These are phyloP conservation scores for Fusarium staphyleae DNA, from an alignment of 2,329 filamentous ascomycete genomes.

Conservation along the genomic window DNA sequence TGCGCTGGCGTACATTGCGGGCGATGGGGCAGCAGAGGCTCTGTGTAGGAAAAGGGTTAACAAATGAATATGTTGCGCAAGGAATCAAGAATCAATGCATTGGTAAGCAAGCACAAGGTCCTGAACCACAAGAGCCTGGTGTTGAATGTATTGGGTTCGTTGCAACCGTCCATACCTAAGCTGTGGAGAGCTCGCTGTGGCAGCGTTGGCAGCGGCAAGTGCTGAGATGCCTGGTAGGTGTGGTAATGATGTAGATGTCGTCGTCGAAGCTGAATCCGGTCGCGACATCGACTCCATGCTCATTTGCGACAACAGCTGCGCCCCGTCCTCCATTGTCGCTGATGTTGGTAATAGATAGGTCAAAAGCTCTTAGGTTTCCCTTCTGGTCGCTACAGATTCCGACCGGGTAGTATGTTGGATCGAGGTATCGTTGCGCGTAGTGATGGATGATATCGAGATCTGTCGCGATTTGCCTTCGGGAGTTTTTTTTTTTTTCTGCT, in stretches of 20 bases:
- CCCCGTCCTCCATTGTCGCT: constrained; percentile 56
- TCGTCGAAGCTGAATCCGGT: constrained; percentile 58
- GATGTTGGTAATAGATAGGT: constrained; percentile 3
- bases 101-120: background rate
- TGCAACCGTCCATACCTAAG: constrained; percentile 51
- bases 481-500: no score
- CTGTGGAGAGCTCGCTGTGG: constrained; percentile 52
- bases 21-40: constrained; percentile 31
- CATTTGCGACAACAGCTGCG: constrained; percentile 49
- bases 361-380: background rate
- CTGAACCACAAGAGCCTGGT: background rate
- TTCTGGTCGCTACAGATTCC: background rate
- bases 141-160: background rate
- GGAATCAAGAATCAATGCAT: background rate
- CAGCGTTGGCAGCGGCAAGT: constrained; percentile 51
- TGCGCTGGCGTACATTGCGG: constrained; percentile 41
- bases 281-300: constrained; percentile 58
- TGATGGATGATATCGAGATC: background rate
- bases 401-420: background rate
- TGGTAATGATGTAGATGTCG: constrained; percentile 50
- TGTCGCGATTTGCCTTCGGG: background rate
- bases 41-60: constrained; percentile 30
- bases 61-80: constrained; percentile 16
- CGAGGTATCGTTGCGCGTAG: constrained; percentile 3
- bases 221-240: constrained; percentile 57